Evolutionary conservation across 495 filamentous ascomycete genomes (phyloP).

Genomic region (Penicillium parvum): DNA sequence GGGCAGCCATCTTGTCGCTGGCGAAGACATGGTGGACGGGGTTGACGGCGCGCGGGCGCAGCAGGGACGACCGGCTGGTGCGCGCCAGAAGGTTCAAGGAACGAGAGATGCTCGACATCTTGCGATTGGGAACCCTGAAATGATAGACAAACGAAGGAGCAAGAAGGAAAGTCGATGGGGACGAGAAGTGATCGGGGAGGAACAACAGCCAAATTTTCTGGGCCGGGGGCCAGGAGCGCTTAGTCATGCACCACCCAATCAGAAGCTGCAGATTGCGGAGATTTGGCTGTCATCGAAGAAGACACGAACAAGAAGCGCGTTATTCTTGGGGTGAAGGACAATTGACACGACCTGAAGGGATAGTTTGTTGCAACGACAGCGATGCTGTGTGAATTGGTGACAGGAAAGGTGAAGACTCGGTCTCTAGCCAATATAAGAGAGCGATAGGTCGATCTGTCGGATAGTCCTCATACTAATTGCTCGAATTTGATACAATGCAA

Average conservation of each 20-base stretch:
- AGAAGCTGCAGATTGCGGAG: constrained; percentile 36
- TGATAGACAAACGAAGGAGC: constrained; percentile 30
- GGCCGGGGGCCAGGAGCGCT: constrained; percentile 27
- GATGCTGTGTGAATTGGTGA: too few species aligned
- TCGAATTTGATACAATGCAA: too few species aligned
- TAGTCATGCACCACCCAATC: constrained; percentile 42
- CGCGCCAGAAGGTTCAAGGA: constrained; percentile 65
- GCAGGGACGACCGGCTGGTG: constrained; percentile 59
- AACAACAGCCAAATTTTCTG: constrained; percentile 42
- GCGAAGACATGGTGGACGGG: constrained; percentile 67
- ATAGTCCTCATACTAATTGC: too few species aligned
- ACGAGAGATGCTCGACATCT: constrained; percentile 62
- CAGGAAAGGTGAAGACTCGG: too few species aligned
- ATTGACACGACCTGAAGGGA: too few species aligned
- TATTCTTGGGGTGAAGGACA: too few species aligned
- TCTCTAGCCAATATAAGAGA: too few species aligned
- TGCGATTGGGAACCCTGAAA: constrained; percentile 37
- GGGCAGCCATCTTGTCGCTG: constrained; percentile 59
- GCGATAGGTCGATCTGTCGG: too few species aligned
- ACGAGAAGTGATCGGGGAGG: constrained; percentile 23
- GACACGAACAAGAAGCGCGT: too few species aligned
- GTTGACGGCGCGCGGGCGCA: constrained; percentile 57
- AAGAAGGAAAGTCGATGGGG: constrained; percentile 32
- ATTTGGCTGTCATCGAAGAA: constrained; percentile 12
- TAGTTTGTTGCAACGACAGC: too few species aligned